Evolutionary conservation across 257 asterid genomes (phyloP).

Genomic region (Salvia splendens): DNA sequence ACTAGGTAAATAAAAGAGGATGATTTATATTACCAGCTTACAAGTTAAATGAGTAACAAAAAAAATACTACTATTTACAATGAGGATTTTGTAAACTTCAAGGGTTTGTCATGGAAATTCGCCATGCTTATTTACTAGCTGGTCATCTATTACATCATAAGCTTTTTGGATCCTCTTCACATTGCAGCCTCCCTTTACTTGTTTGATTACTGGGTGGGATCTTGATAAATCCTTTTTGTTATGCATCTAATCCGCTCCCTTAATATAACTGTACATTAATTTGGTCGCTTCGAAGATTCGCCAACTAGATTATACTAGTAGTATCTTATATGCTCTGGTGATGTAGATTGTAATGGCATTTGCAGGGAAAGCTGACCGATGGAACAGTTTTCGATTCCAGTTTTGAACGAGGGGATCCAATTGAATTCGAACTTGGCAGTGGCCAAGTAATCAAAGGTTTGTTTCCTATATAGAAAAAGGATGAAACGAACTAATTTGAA

Average conservation of each 20-base stretch:
- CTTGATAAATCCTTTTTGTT: background rate
- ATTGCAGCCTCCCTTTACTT: background rate
- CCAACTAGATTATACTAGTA: background rate
- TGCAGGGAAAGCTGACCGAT: conserved; percentile 96
- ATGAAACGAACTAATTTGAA: background rate
- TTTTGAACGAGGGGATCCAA: conserved; percentile 91
- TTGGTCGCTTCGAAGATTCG: background rate
- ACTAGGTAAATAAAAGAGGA: background rate
- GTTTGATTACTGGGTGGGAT: background rate
- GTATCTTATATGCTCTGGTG: conserved; percentile 1
- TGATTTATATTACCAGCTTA: background rate
- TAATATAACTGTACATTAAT: background rate
- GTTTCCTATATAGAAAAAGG: background rate
- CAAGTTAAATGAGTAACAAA: background rate
- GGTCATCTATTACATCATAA: no score
- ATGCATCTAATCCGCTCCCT: background rate
- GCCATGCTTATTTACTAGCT: no score
- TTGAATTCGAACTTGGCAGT: conserved; percentile 86
- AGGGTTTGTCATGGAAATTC: background rate
- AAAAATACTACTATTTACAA: background rate
- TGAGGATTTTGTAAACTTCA: conserved; percentile 1
- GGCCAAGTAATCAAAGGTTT: conserved; percentile 97
- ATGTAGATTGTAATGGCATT: conserved; percentile 19
- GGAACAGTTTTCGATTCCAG: conserved; percentile 98
- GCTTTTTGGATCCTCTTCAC: no score